These are phyloP conservation scores for Salisapilia sapeloensis DNA, from an alignment of 352 stramenopile genomes.

Conservation along the genomic window DNA sequence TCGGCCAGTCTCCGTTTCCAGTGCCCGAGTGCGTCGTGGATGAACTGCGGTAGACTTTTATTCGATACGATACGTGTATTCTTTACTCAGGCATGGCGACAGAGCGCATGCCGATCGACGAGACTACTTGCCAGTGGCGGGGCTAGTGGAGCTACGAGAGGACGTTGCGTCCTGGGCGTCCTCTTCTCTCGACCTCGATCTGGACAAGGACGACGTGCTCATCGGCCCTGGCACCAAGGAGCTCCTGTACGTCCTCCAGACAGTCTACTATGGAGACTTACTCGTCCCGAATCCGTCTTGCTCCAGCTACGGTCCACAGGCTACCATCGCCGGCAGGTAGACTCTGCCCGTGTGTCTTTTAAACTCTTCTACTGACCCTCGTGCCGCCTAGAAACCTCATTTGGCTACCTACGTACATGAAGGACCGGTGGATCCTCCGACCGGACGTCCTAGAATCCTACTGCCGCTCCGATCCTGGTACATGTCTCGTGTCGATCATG, in stretches of 20 bases:
- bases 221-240: slow-evolving; percentile 81
- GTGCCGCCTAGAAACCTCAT: slow-evolving; percentile 56
- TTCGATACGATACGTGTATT: slow-evolving; percentile 2
- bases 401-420: slow-evolving; percentile 61
- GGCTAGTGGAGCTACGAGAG: slow-evolving; percentile 46
- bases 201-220: slow-evolving; percentile 62
- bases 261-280: slow-evolving; percentile 75
- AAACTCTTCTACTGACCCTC: neutral
- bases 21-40: slow-evolving; percentile 78
- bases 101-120: slow-evolving; percentile 67
- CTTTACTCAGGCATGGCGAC: neutral
- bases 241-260: slow-evolving; percentile 78
- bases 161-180: slow-evolving; percentile 66
- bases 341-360: neutral
- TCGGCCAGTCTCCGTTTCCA: slow-evolving; percentile 77
- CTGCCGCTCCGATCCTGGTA: slow-evolving; percentile 62
- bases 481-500: no score
- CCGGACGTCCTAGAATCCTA: slow-evolving; percentile 69
- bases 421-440: slow-evolving; percentile 65
- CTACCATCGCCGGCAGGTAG: slow-evolving; percentile 65
- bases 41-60: slow-evolving; percentile 46
- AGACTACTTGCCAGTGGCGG: slow-evolving; percentile 70
- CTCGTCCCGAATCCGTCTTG: slow-evolving; percentile 74
- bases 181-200: slow-evolving; percentile 29
- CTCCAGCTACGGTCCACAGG: slow-evolving; percentile 73